phyloP scores from a whole-genome alignment of 2,329 filamentous ascomycete genomes.

The Ophiocordyceps camponoti-leonardi region DNA sequence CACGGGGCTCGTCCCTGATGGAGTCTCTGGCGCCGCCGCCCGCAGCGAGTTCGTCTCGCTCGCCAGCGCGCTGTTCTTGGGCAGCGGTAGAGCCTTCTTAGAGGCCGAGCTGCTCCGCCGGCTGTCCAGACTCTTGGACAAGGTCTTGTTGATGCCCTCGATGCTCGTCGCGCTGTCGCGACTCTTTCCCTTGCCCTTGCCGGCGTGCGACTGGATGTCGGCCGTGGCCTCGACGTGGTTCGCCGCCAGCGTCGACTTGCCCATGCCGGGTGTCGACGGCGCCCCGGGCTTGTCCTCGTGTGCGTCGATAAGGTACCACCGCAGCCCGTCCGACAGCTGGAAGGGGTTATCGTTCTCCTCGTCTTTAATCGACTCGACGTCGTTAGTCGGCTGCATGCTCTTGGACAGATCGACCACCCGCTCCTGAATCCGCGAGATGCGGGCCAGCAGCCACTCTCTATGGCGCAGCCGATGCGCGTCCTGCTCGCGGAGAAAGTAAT shows the following conservation, averaged over 20 bases:
- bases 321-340: slow-evolving; percentile 80
- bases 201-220: slow-evolving; percentile 38
- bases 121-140: slow-evolving; percentile 80
- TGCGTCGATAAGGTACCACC: slow-evolving; percentile 93
- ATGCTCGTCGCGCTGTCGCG: slow-evolving; percentile 37
- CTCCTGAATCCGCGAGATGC: slow-evolving; percentile 82
- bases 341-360: slow-evolving; percentile 93
- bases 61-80: slow-evolving; percentile 33
- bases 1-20: slow-evolving; percentile 21
- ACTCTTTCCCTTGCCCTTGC: slow-evolving; percentile 25
- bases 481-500: slow-evolving; percentile 91
- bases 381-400: slow-evolving; percentile 38
- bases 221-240: slow-evolving; percentile 77
- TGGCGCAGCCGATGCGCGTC: slow-evolving; percentile 70
- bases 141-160: slow-evolving; percentile 57
- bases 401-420: slow-evolving; percentile 84
- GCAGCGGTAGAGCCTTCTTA: slow-evolving; percentile 52
- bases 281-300: slow-evolving; percentile 82
- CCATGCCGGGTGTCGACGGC: slow-evolving; percentile 79
- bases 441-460: slow-evolving; percentile 90
- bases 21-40: slow-evolving; percentile 25
- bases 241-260: slow-evolving; percentile 79
- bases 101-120: slow-evolving; percentile 76
- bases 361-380: slow-evolving; percentile 33
- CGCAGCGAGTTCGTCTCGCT: slow-evolving; percentile 43